Percentiles rank a stretch among this genome's conserved stretches.
Evolutionary conservation across 495 filamentous ascomycete genomes (phyloP).

Genomic region (Aspergillus nanangensis): DNA sequence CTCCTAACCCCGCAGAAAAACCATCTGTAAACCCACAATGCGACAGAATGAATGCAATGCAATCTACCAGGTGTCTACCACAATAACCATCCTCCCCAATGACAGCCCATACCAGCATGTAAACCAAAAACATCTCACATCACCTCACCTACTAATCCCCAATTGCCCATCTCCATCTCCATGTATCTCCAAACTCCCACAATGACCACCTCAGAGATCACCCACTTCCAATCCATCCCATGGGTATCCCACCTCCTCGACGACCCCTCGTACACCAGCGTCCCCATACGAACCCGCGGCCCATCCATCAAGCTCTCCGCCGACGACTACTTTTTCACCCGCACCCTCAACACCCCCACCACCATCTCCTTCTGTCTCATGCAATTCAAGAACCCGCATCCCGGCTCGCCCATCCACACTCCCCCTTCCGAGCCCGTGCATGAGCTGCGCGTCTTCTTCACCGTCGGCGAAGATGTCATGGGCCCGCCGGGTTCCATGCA

Average conservation of each 20-base stretch:
- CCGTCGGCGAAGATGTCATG: slow-evolving; percentile 38
- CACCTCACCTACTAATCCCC: not conserved
- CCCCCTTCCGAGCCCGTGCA: slow-evolving; percentile 9
- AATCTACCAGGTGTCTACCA: too few species aligned
- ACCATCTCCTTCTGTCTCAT: slow-evolving; percentile 49
- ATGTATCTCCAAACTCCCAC: not conserved
- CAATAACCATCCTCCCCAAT: too few species aligned
- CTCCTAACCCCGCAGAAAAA: too few species aligned
- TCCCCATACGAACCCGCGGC: slow-evolving; percentile 36
- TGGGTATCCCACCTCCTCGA: slow-evolving; percentile 52
- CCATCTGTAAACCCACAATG: too few species aligned
- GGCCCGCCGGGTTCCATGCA: slow-evolving; percentile 55
- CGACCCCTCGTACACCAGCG: slow-evolving; percentile 30
- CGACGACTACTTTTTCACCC: slow-evolving; percentile 53
- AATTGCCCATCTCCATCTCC: not conserved
- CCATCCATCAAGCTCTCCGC: slow-evolving; percentile 26
- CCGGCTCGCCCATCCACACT: not conserved
- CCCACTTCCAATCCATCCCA: slow-evolving; percentile 49
- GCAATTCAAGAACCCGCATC: slow-evolving; percentile 4
- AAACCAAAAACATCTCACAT: too few species aligned
- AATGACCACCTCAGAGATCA: slow-evolving; percentile 26
- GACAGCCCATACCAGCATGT: not conserved
- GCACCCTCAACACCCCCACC: slow-evolving; percentile 46
- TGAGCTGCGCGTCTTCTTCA: slow-evolving; percentile 38
- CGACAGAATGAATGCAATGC: too few species aligned